Evolutionary conservation across 2,329 filamentous ascomycete species (phyloP).

Genomic region (Didymella lethalis): DNA sequence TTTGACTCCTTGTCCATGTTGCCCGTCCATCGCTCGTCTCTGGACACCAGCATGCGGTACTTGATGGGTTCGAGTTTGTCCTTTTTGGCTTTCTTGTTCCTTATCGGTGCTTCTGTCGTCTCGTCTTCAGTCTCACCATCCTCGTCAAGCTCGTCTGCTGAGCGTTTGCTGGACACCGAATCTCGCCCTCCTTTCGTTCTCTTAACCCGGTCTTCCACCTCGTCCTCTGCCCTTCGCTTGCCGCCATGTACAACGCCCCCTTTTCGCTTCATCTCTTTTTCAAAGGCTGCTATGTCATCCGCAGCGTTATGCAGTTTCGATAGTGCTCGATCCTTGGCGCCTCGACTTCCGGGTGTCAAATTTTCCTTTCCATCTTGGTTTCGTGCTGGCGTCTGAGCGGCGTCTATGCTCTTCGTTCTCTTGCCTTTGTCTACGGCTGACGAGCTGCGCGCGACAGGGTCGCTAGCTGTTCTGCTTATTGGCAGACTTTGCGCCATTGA

Average conservation of each 20-base stretch:
- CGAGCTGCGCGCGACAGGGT: slow-evolving; percentile 34
- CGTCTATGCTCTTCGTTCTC: slow-evolving; percentile 35
- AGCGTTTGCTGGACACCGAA: slow-evolving; percentile 55
- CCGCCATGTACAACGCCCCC: slow-evolving; percentile 69
- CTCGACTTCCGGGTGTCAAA: slow-evolving; percentile 81
- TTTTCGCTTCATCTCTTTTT: slow-evolving; percentile 89
- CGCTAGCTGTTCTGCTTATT: slow-evolving; percentile 23
- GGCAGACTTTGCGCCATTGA: slow-evolving; percentile 35
- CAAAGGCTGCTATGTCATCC: slow-evolving; percentile 85
- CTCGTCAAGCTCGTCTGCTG: slow-evolving; percentile 55
- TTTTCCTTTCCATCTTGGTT: slow-evolving; percentile 75
- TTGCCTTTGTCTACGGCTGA: slow-evolving; percentile 37
- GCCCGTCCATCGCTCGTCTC: slow-evolving; percentile 81
- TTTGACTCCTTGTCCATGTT: slow-evolving; percentile 76
- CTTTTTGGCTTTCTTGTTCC: slow-evolving; percentile 66
- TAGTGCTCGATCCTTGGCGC: slow-evolving; percentile 86
- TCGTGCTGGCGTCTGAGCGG: slow-evolving; percentile 60
- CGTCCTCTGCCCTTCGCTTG: slow-evolving; percentile 49
- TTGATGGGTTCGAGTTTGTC: slow-evolving; percentile 66
- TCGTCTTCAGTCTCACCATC: slow-evolving; percentile 54
- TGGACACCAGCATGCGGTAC: slow-evolving; percentile 82
- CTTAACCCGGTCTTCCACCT: slow-evolving; percentile 46
- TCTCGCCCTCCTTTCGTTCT: slow-evolving; percentile 41
- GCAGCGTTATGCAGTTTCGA: slow-evolving; percentile 78
- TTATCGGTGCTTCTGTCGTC: slow-evolving; percentile 62